phyloP scores from a whole-genome alignment of 2,329 filamentous ascomycete genomes.

The Fusarium sororula region DNA sequence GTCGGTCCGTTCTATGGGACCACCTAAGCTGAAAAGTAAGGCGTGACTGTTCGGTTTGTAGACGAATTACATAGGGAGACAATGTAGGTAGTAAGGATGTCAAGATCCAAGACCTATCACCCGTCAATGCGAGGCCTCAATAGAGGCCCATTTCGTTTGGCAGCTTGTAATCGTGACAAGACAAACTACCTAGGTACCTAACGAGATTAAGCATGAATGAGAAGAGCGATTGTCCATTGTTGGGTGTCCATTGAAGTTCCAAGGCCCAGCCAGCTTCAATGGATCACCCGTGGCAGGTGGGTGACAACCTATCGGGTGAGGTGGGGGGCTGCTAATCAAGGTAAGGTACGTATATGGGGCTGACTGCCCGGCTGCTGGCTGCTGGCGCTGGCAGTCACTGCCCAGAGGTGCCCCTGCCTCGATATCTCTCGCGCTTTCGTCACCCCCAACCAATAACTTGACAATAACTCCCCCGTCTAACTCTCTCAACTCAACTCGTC shows the following conservation, averaged over 20 bases:
- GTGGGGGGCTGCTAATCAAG: background rate
- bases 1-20: background rate
- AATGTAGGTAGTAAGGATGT: background rate
- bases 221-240: background rate
- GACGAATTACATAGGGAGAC: background rate
- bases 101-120: background rate
- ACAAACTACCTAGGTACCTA: background rate
- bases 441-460: constrained; percentile 40
- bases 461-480: constrained; percentile 34
- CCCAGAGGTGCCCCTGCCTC: constrained; percentile 15
- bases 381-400: constrained; percentile 3
- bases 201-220: constrained; percentile 20
- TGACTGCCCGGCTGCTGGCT: background rate
- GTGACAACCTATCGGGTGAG: background rate
- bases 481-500: constrained; percentile 32
- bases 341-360: constrained; percentile 19
- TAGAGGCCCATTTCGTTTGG: background rate
- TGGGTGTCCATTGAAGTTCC: constrained; percentile 14
- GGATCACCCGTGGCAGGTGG: background rate
- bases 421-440: constrained; percentile 47
- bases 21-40: background rate
- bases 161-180: background rate
- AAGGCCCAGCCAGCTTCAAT: constrained; percentile 17
- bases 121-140: background rate
- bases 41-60: background rate